Conservation (phyloP, 2,329 filamentous ascomycete genomes). For the Cladosporium sp. region DNA sequence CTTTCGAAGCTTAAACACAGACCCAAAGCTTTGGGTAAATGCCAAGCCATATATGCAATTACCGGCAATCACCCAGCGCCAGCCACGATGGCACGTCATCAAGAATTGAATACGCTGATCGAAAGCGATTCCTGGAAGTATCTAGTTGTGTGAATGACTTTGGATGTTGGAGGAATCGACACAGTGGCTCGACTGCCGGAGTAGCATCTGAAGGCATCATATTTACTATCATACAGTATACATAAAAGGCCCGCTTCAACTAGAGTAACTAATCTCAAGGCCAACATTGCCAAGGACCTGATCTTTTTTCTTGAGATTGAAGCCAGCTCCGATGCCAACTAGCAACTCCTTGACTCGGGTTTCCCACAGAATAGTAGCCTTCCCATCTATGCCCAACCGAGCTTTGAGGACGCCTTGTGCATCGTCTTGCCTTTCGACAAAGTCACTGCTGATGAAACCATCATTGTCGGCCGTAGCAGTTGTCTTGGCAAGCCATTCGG, state of each 20-base stretch:
- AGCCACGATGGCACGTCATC: not conserved
- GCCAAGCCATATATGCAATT: not conserved
- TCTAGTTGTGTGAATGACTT: not conserved
- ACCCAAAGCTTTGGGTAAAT: conserved; percentile 1
- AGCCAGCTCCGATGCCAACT: conserved; percentile 83
- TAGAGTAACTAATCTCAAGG: conserved; percentile 78
- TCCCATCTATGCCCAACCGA: conserved; percentile 82
- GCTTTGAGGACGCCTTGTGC: conserved; percentile 88
- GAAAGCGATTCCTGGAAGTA: not conserved
- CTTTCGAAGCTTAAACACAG: conserved; percentile 6
- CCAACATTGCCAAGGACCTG: conserved; percentile 77
- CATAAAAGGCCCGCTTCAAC: conserved; percentile 24
- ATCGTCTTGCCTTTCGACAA: conserved; percentile 56
- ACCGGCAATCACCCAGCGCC: not conserved
- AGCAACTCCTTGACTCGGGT: conserved; percentile 88
- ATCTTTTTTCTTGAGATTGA: conserved; percentile 76
- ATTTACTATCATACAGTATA: not conserved
- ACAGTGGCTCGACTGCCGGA: not conserved
- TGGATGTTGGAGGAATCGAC: not conserved
- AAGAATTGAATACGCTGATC: not conserved
- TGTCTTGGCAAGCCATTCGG: conserved; percentile 42
- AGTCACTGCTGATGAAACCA: conserved; percentile 26
- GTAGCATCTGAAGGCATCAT: not conserved
- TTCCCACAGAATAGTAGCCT: conserved; percentile 87
- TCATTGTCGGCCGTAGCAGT: conserved; percentile 22